Evolutionary conservation across 257 asterid species (phyloP).

Genomic region (Plantago ovata): DNA sequence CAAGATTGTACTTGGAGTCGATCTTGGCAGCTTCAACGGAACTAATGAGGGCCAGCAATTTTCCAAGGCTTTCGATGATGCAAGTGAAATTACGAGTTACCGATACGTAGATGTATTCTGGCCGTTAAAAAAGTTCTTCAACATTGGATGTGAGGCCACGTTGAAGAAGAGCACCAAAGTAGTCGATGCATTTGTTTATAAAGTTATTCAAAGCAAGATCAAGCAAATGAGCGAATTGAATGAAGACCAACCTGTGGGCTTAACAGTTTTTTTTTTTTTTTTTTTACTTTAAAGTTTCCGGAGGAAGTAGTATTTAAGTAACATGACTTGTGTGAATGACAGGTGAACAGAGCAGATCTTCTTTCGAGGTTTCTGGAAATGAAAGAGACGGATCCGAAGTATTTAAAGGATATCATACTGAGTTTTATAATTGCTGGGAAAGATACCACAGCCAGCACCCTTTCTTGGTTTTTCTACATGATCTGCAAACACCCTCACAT

Average conservation of each 20-base stretch:
- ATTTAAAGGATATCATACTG: constrained; percentile 59
- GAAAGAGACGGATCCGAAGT: constrained; percentile 59
- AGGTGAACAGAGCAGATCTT: constrained; percentile 51
- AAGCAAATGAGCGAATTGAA: constrained; percentile 28
- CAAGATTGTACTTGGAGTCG: constrained; percentile 63
- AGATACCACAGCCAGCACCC: constrained; percentile 64
- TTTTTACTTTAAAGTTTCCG: too few relatives aligned
- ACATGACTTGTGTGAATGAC: background rate
- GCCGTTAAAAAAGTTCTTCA: constrained; percentile 51
- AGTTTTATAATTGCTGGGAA: constrained; percentile 78
- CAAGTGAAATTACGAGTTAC: constrained; percentile 43
- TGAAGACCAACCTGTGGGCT: constrained; percentile 21
- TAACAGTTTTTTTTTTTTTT: background rate
- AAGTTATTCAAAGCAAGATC: constrained; percentile 44
- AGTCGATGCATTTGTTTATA: constrained; percentile 47
- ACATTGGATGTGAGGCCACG: constrained; percentile 57
- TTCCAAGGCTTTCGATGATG: constrained; percentile 54
- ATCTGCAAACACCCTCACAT: constrained; percentile 58
- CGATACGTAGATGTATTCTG: constrained; percentile 55
- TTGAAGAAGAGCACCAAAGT: constrained; percentile 44
- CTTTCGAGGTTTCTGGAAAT: constrained; percentile 50
- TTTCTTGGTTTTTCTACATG: constrained; percentile 72
- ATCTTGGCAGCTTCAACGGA: constrained; percentile 51
- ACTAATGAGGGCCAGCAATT: constrained; percentile 41
- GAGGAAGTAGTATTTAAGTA: too few relatives aligned